Conservation (phyloP, 352 stramenopile genomes). For the Phytophthora cajani region DNA sequence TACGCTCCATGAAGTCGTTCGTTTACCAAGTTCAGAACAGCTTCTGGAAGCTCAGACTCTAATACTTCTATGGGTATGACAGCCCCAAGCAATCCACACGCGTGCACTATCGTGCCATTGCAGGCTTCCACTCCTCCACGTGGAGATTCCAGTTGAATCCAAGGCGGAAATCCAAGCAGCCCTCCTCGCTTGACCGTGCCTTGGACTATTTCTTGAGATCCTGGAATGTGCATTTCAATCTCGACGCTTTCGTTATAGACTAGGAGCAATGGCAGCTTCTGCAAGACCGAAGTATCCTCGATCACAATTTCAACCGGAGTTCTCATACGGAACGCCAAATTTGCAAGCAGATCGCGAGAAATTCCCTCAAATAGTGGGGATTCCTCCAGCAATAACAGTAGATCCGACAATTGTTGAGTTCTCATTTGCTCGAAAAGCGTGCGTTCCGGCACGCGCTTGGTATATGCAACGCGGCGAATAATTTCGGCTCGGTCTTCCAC, state of each 20-base stretch:
- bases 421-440: conserved; percentile 20
- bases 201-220: conserved; percentile 1
- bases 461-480: conserved; percentile 39
- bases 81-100: conserved; percentile 16
- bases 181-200: conserved; percentile 20
- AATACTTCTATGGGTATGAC: conserved; percentile 16
- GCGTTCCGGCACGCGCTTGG: conserved; percentile 24
- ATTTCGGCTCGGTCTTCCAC: conserved; percentile 46
- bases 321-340: conserved; percentile 23
- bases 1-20: conserved; percentile 12
- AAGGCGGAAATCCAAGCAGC: conserved; percentile 25
- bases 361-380: conserved; percentile 25
- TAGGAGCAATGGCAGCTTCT: conserved; percentile 17
- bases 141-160: not conserved
- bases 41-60: conserved; percentile 17
- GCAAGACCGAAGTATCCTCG: not conserved
- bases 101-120: conserved; percentile 2
- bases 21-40: conserved; percentile 7
- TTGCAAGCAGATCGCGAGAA: conserved; percentile 18
- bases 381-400: conserved; percentile 22
- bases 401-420: conserved; percentile 18
- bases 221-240: conserved; percentile 21
- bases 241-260: conserved; percentile 21
- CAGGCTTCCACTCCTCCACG: not conserved
- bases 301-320: conserved; percentile 18